These are phyloP conservation scores for Naematelia aurantialba DNA, from an alignment of 768 basidiomycete species.

Conservation along the genomic window DNA sequence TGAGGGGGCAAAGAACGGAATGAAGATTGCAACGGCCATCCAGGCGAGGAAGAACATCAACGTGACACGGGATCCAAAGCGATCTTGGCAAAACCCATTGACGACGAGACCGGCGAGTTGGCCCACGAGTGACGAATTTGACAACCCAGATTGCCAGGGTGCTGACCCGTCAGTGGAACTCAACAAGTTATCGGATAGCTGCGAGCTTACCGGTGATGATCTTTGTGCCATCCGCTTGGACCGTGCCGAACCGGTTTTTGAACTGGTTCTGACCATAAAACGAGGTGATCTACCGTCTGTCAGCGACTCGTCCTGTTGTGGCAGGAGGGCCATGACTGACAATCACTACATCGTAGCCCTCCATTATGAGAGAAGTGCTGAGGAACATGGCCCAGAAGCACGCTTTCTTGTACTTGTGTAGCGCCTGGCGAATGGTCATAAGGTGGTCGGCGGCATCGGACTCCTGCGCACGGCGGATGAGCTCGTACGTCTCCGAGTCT, in stretches of 20 bases:
- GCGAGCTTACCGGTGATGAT: conserved; percentile 5
- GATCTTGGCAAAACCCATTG: conserved; percentile 20
- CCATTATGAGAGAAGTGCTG: conserved; percentile 25
- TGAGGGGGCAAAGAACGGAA: conserved; percentile 18
- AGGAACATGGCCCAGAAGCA: conserved; percentile 22
- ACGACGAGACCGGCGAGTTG: conserved; percentile 35
- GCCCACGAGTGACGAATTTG: conserved; percentile 42
- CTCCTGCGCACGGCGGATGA: conserved; percentile 5
- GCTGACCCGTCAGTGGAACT: conserved; percentile 12
- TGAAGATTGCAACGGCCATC: conserved; percentile 33
- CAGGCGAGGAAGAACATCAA: conserved; percentile 28
- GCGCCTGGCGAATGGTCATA: conserved; percentile 7
- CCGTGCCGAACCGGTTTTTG: conserved; percentile 17
- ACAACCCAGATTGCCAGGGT: conserved; percentile 48
- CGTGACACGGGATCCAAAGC: conserved; percentile 29
- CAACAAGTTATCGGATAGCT: conserved; percentile 9
- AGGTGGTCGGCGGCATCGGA: conserved; percentile 4
- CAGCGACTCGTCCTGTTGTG: not conserved
- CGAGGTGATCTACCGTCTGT: conserved; percentile 16
- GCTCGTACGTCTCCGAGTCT: not conserved
- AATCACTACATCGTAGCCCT: conserved; percentile 23
- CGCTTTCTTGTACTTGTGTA: conserved; percentile 37
- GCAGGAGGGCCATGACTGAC: conserved; percentile 5
- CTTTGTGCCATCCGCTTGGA: conserved; percentile 10
- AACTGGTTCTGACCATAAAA: conserved; percentile 34